These are phyloP conservation scores for Agrostemma githago DNA, from an alignment of 148 eudicot genomes.

Conservation along the genomic window DNA sequence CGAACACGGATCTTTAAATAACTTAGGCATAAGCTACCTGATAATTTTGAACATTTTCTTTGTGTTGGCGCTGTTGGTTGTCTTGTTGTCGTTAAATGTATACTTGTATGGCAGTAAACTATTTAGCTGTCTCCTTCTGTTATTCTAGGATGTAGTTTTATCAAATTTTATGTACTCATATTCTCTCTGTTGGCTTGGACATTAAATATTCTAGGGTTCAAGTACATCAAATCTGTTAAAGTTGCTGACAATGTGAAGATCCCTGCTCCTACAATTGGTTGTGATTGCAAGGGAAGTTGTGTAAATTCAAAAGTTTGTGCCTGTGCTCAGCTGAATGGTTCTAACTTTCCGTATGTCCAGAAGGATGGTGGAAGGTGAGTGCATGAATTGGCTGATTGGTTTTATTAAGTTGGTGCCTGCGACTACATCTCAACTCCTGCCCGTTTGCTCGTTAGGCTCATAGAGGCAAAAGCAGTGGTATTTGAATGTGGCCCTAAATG, in stretches of 20 bases:
- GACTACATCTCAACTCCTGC: background rate
- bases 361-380: slow-evolving; percentile 81
- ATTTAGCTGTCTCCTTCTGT: background rate
- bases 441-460: slow-evolving; percentile 39
- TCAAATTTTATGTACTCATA: background rate
- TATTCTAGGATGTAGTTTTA: background rate
- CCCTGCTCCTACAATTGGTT: slow-evolving; percentile 49
- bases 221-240: slow-evolving; percentile 45
- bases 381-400: background rate
- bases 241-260: slow-evolving; percentile 44
- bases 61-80: background rate
- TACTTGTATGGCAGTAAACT: background rate
- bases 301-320: slow-evolving; percentile 56
- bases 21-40: too few species aligned
- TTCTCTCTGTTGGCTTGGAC: background rate
- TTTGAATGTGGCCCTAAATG: slow-evolving; percentile 94
- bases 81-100: background rate
- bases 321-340: slow-evolving; percentile 74
- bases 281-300: slow-evolving; percentile 58
- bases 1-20: too few species aligned
- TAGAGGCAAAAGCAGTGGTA: slow-evolving; percentile 82
- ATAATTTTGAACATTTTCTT: background rate
- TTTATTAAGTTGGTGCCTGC: background rate
- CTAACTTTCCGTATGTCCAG: slow-evolving; percentile 86
- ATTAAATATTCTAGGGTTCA: slow-evolving; percentile 40